phyloP scores from a whole-genome alignment of 371 early-diverging fungal species.

The Mortierella sp. region DNA sequence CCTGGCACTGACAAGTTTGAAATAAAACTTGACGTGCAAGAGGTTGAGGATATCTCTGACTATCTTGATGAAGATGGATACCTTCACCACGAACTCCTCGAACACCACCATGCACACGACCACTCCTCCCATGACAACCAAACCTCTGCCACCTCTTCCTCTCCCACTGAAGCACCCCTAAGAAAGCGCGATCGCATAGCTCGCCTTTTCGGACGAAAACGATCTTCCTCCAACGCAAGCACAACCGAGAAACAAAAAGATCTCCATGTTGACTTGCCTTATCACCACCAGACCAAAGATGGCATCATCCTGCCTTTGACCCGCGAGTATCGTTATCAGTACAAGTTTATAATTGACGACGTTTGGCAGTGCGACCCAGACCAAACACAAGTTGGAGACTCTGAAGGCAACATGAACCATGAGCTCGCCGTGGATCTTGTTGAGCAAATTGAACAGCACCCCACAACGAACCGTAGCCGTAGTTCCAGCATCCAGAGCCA shows the following conservation, averaged over 20 bases:
- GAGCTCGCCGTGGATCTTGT: slow-evolving; percentile 46
- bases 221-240: slow-evolving; percentile 37
- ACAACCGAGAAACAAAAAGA: slow-evolving; percentile 5
- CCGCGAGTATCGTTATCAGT: slow-evolving; percentile 39
- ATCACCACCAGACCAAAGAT: slow-evolving; percentile 42
- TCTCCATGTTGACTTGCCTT: slow-evolving; percentile 24
- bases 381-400: slow-evolving; percentile 27
- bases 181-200: slow-evolving; percentile 20
- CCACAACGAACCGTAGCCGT: slow-evolving; percentile 37
- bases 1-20: slow-evolving; percentile 37
- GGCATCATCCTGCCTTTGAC: slow-evolving; percentile 27
- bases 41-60: slow-evolving; percentile 41
- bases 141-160: slow-evolving; percentile 11
- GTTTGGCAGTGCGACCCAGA: slow-evolving; percentile 40
- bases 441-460: slow-evolving; percentile 26
- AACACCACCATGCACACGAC: slow-evolving; percentile 22
- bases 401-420: slow-evolving; percentile 43
- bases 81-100: slow-evolving; percentile 38
- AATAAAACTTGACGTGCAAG: slow-evolving; percentile 39
- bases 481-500: slow-evolving; percentile 44
- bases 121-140: slow-evolving; percentile 6
- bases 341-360: slow-evolving; percentile 52
- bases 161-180: slow-evolving; percentile 7
- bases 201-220: slow-evolving; percentile 47
- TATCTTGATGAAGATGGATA: slow-evolving; percentile 42